Base-by-base conservation (phyloP, 345 rosid genomes). In the Dimocarpus longan region DNA sequence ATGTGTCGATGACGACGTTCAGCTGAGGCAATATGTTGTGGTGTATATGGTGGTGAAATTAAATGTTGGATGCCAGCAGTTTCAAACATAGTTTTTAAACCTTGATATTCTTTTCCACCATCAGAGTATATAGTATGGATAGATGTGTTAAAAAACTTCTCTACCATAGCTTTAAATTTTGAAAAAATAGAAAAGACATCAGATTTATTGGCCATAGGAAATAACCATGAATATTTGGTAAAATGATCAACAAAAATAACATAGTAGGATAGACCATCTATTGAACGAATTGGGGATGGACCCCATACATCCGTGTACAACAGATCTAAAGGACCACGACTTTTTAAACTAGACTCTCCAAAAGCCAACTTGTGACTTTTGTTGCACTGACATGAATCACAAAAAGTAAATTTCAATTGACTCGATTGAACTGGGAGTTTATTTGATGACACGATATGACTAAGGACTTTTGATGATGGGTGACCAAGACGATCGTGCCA, bases 241-340 rank as follows among this genome's bases (percentile, higher is more conserved):
- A 44, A 44, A 10, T 44, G 50, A 44, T 44, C 50, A 6, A 44
- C 50, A 44, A 44, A 44, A 44, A 44, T 44, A 44, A 44, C 11
- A 44, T 44, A 44, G 3, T 44, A 44, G 10, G 13, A 46, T 18
- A n/a, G 40, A 5, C 73, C 59, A 69, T 69, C 39, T 4, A n/a
- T n/a, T 8, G 39, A 44, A 6, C 2, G 2, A 0, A 8, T 22
- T 0, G 10, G 4, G 57, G 32, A 16, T 0, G 26, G 21, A 13
- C 40, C 71, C 71, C 60, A 73, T 6, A 77, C 66, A 77, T 81
- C 42, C 48, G 66, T 10, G 40, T 60, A 70, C 5, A 80, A 6
- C 1, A 64, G 28, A 28, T 64, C 40, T 0, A 75, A 15, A 0
- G 76, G 76, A n/a, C 5, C 0, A 18, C 0, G 0, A 0, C 71